Evolutionary conservation across 495 filamentous ascomycete species (phyloP).

Genomic region (Hyaloscypha hepaticicola): DNA sequence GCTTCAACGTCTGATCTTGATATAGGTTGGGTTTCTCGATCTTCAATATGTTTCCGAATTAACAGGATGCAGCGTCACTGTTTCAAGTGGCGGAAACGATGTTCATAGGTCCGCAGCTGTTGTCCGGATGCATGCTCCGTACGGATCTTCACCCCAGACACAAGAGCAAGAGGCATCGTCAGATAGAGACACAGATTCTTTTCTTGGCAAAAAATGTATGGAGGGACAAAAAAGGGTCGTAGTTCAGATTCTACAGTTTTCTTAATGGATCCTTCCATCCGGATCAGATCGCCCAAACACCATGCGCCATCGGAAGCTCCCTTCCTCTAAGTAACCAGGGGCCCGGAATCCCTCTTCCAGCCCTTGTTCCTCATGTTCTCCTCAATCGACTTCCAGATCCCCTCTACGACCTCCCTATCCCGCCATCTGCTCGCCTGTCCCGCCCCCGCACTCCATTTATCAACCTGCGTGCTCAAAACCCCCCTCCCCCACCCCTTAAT

Average conservation of each 20-base stretch:
- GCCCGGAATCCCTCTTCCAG: constrained; percentile 70
- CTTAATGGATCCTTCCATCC: neutral
- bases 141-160: too few species aligned
- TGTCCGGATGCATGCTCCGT: neutral
- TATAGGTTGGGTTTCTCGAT: neutral
- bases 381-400: constrained; percentile 89
- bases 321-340: constrained; percentile 26
- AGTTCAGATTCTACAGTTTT: neutral
- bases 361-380: constrained; percentile 81
- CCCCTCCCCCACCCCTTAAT: constrained; percentile 84
- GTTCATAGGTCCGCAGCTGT: neutral
- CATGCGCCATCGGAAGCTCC: neutral
- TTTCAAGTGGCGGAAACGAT: neutral
- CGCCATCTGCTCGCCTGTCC: constrained; percentile 68
- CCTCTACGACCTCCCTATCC: constrained; percentile 91
- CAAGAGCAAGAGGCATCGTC: neutral
- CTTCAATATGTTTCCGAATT: neutral
- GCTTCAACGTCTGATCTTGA: neutral
- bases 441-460: constrained; percentile 65
- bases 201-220: too few species aligned
- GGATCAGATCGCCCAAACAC: neutral
- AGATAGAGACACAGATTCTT: neutral
- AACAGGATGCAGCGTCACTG: neutral
- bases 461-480: constrained; percentile 70
- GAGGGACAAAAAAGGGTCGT: too few species aligned